These are phyloP conservation scores for Penicillium dipodomyicola DNA, from an alignment of 495 filamentous ascomycete species.

Conservation along the genomic window DNA sequence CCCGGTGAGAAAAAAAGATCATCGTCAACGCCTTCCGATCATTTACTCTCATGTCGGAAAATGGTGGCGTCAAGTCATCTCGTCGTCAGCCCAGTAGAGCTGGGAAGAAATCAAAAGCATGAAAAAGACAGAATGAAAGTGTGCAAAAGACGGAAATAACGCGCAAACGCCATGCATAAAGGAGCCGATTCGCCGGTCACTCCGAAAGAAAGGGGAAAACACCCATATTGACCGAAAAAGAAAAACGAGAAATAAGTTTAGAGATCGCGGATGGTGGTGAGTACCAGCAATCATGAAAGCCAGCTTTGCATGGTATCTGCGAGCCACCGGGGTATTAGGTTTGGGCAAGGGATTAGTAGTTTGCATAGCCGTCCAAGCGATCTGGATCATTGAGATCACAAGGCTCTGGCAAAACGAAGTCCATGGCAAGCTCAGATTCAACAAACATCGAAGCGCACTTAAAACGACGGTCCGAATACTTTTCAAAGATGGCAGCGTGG, in stretches of 20 bases:
- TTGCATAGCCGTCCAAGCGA: slow-evolving; percentile 21
- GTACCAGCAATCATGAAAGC: not conserved
- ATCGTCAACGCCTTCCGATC: slow-evolving; percentile 27
- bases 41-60: slow-evolving; percentile 20
- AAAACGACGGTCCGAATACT: slow-evolving; percentile 81
- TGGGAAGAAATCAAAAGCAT: slow-evolving; percentile 21
- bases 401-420: slow-evolving; percentile 40
- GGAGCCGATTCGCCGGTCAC: slow-evolving; percentile 18
- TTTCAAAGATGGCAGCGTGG: slow-evolving; percentile 83
- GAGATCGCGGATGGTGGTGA: slow-evolving; percentile 5
- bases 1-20: slow-evolving; percentile 18
- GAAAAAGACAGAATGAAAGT: slow-evolving; percentile 12
- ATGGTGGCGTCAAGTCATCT: slow-evolving; percentile 28
- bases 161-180: slow-evolving; percentile 24
- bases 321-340: slow-evolving; percentile 2
- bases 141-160: not conserved
- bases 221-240: slow-evolving; percentile 13
- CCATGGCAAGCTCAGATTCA: slow-evolving; percentile 64
- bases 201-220: slow-evolving; percentile 14
- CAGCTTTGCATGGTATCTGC: slow-evolving; percentile 8
- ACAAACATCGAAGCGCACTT: slow-evolving; percentile 80
- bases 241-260: slow-evolving; percentile 15
- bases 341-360: slow-evolving; percentile 20
- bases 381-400: slow-evolving; percentile 17
- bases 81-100: slow-evolving; percentile 21